Percentiles rank a stretch among this genome's conserved stretches.
Conservation (phyloP, 306 rosid genomes). For the Quercus alba region DNA sequence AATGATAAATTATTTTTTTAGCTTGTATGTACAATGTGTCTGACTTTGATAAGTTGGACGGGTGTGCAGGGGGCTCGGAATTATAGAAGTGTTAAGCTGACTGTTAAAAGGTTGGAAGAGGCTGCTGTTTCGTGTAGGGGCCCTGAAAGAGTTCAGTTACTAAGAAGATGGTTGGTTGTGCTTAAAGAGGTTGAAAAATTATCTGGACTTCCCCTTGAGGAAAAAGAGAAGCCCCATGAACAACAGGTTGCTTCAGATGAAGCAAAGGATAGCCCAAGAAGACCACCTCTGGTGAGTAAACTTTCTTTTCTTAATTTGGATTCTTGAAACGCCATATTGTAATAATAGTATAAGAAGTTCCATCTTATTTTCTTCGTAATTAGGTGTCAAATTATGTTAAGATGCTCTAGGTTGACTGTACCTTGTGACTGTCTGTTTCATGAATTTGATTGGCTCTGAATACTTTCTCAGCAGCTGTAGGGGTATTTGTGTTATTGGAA, state of each 20-base stretch:
- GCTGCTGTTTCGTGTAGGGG: slow-evolving; percentile 80
- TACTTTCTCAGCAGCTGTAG: neutral
- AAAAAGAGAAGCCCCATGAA: slow-evolving; percentile 52
- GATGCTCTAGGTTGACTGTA: neutral
- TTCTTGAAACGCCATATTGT: neutral
- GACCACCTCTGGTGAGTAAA: slow-evolving; percentile 57
- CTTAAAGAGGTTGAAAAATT: slow-evolving; percentile 72
- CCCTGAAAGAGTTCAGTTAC: slow-evolving; percentile 66
- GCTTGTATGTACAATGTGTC: neutral
- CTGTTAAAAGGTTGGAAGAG: slow-evolving; percentile 78
- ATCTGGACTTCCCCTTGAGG: slow-evolving; percentile 42
- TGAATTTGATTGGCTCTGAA: neutral
- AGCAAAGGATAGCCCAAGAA: slow-evolving; percentile 55
- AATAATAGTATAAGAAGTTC: neutral
- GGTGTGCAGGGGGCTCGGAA: slow-evolving; percentile 59
- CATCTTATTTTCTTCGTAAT: neutral
- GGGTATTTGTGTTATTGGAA: neutral
- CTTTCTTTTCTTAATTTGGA: neutral
- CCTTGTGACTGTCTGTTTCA: neutral
- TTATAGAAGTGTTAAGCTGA: slow-evolving; percentile 61
- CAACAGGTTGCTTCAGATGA: slow-evolving; percentile 60
- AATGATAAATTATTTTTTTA: neutral
- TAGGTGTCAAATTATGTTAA: neutral
- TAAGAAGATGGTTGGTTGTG: slow-evolving; percentile 81
- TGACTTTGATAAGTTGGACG: neutral